A percentile compares a stretch with the other conserved stretches of the same genome.
These are phyloP conservation scores for Rhodotorula sp. DNA, from an alignment of 1,284 basidiomycete species.

Conservation along the genomic window DNA sequence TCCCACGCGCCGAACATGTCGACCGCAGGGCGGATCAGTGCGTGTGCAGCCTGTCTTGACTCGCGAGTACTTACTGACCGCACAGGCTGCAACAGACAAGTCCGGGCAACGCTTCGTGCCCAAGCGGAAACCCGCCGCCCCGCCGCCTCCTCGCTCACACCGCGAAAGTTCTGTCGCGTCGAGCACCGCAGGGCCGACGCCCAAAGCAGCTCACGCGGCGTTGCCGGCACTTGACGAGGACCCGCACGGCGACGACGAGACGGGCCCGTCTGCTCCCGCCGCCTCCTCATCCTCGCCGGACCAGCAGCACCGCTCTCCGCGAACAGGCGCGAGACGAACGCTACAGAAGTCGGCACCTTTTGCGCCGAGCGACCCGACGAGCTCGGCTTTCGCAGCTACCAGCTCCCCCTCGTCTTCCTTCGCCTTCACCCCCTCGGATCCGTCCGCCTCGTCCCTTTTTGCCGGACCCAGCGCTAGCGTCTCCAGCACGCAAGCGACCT, in stretches of 20 bases:
- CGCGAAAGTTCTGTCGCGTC: constrained; percentile 41
- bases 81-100: constrained; percentile 19
- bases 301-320: not conserved
- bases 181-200: constrained; percentile 6
- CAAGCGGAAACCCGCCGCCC: constrained; percentile 64
- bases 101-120: constrained; percentile 79
- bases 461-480: not conserved
- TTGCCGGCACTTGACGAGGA: constrained; percentile 17
- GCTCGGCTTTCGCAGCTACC: not conserved
- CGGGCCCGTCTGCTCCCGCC: not conserved
- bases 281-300: not conserved
- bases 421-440: constrained; percentile 1
- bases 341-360: not conserved
- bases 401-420: not conserved
- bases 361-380: constrained; percentile 9
- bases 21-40: constrained; percentile 32
- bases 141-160: constrained; percentile 21
- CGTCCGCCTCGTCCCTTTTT: not conserved
- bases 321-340: too few relatives aligned
- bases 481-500: constrained; percentile 12
- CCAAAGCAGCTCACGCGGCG: not conserved
- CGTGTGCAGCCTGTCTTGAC: not conserved
- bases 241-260: not conserved
- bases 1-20: constrained; percentile 12
- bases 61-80: not conserved